A percentile compares a stretch with the other conserved stretches of the same genome.
phyloP scores from a whole-genome alignment of 164 flowering plant species.

The Berberis thunbergii region DNA sequence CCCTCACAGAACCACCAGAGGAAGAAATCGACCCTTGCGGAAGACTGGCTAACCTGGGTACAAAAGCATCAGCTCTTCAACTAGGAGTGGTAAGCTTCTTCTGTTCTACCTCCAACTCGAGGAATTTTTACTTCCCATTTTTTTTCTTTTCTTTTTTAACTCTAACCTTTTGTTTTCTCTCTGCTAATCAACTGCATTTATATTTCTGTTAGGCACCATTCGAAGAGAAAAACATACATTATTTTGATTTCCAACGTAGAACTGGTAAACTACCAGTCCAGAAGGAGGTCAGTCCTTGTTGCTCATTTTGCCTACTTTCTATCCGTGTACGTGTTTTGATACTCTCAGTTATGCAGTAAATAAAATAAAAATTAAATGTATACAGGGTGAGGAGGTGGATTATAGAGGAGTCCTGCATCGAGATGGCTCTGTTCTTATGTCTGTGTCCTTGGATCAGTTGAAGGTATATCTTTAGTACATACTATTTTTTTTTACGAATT shows the following conservation, averaged over 20 bases:
- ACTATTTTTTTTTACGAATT: neutral
- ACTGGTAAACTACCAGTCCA: constrained; percentile 83
- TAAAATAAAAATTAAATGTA: neutral
- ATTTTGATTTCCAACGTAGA: constrained; percentile 94
- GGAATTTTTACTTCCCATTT: no score
- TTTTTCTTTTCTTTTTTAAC: no score
- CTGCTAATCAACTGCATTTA: neutral
- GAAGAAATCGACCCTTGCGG: constrained; percentile 94
- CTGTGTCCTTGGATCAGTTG: constrained; percentile 74
- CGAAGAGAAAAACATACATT: constrained; percentile 81
- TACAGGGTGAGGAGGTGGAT: constrained; percentile 92
- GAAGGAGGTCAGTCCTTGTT: constrained; percentile 61
- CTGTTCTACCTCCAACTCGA: neutral
- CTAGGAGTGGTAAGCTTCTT: constrained; percentile 81
- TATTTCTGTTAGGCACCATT: constrained; percentile 52
- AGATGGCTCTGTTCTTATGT: constrained; percentile 97
- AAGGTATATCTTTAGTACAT: constrained; percentile 41
- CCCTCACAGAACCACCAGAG: constrained; percentile 95
- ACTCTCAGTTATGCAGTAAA: neutral
- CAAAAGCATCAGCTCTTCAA: constrained; percentile 71
- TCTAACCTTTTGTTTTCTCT: neutral
- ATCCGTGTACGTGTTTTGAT: neutral
- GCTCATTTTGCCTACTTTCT: neutral
- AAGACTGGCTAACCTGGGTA: constrained; percentile 88
- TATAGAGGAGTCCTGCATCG: constrained; percentile 93